These are phyloP conservation scores for Candida nitratophila DNA, from an alignment of 805 yeast genomes.

Conservation along the genomic window DNA sequence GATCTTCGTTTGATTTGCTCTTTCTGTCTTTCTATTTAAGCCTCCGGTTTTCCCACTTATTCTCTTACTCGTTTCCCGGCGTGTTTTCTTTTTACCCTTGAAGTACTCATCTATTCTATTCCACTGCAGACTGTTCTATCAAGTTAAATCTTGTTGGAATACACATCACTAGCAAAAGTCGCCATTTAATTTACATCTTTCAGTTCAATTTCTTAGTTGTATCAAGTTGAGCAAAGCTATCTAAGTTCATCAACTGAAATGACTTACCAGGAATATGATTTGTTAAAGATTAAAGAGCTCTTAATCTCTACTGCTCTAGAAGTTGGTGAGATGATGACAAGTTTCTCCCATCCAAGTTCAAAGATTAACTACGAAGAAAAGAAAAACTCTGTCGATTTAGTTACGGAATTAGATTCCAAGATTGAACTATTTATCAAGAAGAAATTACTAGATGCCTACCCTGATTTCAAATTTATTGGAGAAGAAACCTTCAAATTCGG, in stretches of 20 bases:
- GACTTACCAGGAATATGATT: neutral
- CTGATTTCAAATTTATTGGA: constrained; percentile 49
- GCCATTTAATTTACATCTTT: no score
- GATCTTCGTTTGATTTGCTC: no score
- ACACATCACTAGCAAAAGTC: no score
- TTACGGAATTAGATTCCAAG: constrained; percentile 52
- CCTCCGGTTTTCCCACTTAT: no score
- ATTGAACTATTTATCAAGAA: constrained; percentile 36
- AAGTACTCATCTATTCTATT: no score
- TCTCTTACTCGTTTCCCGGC: no score
- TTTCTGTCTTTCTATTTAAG: no score
- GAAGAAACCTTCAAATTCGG: constrained; percentile 54
- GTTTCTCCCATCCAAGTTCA: neutral
- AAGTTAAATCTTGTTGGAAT: no score
- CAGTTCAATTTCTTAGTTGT: no score
- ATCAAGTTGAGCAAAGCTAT: no score
- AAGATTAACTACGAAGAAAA: constrained; percentile 8
- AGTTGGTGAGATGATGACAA: constrained; percentile 8
- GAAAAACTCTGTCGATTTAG: constrained; percentile 44
- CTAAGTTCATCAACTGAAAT: neutral
- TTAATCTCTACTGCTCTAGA: constrained; percentile 18
- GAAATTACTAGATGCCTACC: constrained; percentile 30
- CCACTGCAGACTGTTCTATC: no score
- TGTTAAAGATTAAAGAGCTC: constrained; percentile 25
- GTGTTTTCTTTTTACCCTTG: no score